phyloP scores from a whole-genome alignment of 2,329 filamentous ascomycete genomes.

The Rhynchosporium agropyri region DNA sequence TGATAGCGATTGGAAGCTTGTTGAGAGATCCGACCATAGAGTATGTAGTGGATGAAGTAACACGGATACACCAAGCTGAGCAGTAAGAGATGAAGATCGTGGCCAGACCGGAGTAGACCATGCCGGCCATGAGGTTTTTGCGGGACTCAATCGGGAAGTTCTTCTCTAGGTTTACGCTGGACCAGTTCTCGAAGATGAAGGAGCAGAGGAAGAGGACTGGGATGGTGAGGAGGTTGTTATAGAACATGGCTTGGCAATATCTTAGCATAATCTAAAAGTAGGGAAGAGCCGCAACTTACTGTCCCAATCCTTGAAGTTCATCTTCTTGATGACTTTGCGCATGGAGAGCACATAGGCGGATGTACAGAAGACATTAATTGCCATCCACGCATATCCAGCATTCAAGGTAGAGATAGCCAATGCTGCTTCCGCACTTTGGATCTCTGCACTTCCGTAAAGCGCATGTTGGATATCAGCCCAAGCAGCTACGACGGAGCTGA shows the following conservation, averaged over 20 bases:
- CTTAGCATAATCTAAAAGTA: conserved; percentile 41
- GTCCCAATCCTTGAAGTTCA: conserved; percentile 99
- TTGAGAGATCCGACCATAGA: conserved; percentile 98
- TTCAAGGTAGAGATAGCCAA: conserved; percentile 86
- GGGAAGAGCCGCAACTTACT: conserved; percentile 64
- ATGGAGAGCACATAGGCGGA: conserved; percentile 88
- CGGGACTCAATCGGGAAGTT: conserved; percentile 88
- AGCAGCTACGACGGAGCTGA: conserved; percentile 90
- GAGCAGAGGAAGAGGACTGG: conserved; percentile 85
- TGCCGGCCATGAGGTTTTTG: conserved; percentile 79
- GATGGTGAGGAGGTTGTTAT: conserved; percentile 98
- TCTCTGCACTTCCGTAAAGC: conserved; percentile 52
- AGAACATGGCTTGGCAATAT: conserved; percentile 81
- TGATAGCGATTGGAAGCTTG: conserved; percentile 94
- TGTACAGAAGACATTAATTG: conserved; percentile 93
- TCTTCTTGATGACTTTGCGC: conserved; percentile 98
- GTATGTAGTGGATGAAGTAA: conserved; percentile 96
- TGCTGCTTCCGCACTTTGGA: conserved; percentile 57
- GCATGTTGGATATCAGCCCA: conserved; percentile 97
- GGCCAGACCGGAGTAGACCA: conserved; percentile 90
- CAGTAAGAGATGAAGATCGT: conserved; percentile 99
- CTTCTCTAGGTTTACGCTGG: conserved; percentile 73
- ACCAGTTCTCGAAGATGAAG: conserved; percentile 90
- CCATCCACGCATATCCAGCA: conserved; percentile 96
- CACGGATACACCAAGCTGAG: conserved; percentile 97